Evolutionary conservation across 2,329 filamentous ascomycete species (phyloP), one percentile per base, ranked within the genome.

Genomic region (Arthrobotrys sinensis): DNA sequence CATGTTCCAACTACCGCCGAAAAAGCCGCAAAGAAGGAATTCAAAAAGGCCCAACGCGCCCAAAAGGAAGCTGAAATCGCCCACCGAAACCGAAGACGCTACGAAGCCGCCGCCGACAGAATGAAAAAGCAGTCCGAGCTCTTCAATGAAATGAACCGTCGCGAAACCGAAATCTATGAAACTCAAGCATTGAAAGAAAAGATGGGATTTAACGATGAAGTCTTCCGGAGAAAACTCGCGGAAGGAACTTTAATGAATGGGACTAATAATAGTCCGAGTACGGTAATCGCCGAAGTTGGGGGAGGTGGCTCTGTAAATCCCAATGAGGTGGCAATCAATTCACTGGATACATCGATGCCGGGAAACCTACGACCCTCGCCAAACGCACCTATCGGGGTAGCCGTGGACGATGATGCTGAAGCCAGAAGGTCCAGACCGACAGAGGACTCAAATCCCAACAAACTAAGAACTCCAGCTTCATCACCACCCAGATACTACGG

Each of bases 1-100:
- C 65, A 45, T 14, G 36, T 66, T 28, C 55, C 72, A 0, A 57
- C 72, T 2, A 36, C 72, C 28, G 57, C 36, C 1, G 72, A 76
- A 43, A 53, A 21, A 21, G 64, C 67, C 2, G 32, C 52, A 38
- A 76, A 76, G 28, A 16, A 21, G 10, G 36, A 48, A 0, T 45
- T 55, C 38, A 76, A 69, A 21, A 28, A 28, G 7, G 43, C 43
- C 1, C 32, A 55, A 10, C 43, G 64, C 4, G 46, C 19, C 5
- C 21, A 36, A 6, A 45, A 65, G n/a, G 38, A 46, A 19, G 46
- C 50, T 3, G 63, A 75, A 45, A 48, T 10, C 4, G 10, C 70
- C 4, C 28, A n/a, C 14, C 21, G n/a, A 8, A 24, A 72, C 1
- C 34, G 38, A 50, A n/a, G 24, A 21, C 19, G 21, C 8, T 72